Percentiles rank a stretch among this genome's conserved stretches.
phyloP scores from a whole-genome alignment of 2,329 filamentous ascomycete species.

The Fusarium sp. region DNA sequence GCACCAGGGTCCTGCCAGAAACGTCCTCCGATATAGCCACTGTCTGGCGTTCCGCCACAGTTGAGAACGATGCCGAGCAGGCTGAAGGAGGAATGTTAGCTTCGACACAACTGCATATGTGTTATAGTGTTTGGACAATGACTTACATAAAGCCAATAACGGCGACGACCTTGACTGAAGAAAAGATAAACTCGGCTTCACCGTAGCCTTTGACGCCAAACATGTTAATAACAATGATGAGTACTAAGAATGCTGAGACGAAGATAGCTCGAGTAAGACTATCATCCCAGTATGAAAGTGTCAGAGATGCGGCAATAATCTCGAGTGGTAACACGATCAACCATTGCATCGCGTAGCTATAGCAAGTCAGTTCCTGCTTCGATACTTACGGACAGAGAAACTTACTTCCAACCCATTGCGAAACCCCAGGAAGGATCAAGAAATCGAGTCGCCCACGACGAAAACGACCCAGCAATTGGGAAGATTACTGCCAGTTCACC shows the following conservation, averaged over 20 bases:
- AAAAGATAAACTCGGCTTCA: constrained; percentile 89
- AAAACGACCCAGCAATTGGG: constrained; percentile 91
- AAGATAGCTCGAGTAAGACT: constrained; percentile 76
- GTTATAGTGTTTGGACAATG: constrained; percentile 15
- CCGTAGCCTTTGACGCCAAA: constrained; percentile 91
- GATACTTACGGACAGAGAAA: constrained; percentile 28
- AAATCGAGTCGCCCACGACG: constrained; percentile 90
- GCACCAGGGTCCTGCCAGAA: constrained; percentile 86
- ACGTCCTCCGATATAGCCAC: constrained; percentile 81
- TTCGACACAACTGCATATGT: constrained; percentile 44
- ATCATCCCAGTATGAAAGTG: constrained; percentile 82
- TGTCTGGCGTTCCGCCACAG: constrained; percentile 78
- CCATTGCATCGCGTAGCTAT: constrained; percentile 88
- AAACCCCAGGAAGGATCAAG: constrained; percentile 95
- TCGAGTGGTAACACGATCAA: constrained; percentile 84
- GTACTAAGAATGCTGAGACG: constrained; percentile 81
- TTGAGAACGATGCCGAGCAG: constrained; percentile 89
- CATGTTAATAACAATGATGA: constrained; percentile 85
- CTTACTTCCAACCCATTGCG: constrained; percentile 92
- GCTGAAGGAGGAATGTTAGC: constrained; percentile 54
- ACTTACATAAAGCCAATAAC: constrained; percentile 88
- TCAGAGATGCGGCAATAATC: constrained; percentile 87
- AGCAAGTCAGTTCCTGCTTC: constrained; percentile 3
- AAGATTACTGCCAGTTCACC: constrained; percentile 93
- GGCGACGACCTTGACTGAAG: constrained; percentile 85